These are phyloP conservation scores for Penicillium sp. DNA, from an alignment of 2,329 filamentous ascomycete species.

Conservation along the genomic window DNA sequence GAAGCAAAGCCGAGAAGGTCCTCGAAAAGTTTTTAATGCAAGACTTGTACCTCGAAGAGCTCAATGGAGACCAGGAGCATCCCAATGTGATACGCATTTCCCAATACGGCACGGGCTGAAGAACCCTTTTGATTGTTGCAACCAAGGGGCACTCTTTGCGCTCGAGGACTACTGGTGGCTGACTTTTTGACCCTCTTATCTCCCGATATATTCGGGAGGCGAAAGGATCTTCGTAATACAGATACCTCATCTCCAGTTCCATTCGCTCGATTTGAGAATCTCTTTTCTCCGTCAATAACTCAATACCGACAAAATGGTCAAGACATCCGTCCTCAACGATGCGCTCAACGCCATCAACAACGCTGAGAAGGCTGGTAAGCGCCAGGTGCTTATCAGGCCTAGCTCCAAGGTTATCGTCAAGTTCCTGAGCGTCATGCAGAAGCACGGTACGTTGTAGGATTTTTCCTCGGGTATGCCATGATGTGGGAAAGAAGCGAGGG, in stretches of 20 bases:
- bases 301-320: slow-evolving; percentile 86
- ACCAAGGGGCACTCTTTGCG: slow-evolving; percentile 68
- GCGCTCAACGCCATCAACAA: slow-evolving; percentile 99
- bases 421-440: slow-evolving; percentile 99
- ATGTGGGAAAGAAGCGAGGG: background rate
- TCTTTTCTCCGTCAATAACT: slow-evolving; percentile 34
- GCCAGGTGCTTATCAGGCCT: slow-evolving; percentile 97
- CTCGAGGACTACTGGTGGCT: slow-evolving; percentile 69
- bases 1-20: slow-evolving; percentile 12
- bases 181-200: slow-evolving; percentile 46
- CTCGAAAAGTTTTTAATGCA: slow-evolving; percentile 5
- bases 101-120: slow-evolving; percentile 64
- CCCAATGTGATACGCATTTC: slow-evolving; percentile 50
- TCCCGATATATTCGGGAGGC: background rate
- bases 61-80: slow-evolving; percentile 6
- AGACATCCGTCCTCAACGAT: slow-evolving; percentile 99
- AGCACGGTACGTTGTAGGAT: slow-evolving; percentile 77
- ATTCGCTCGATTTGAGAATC: slow-evolving; percentile 57
- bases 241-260: slow-evolving; percentile 44
- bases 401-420: slow-evolving; percentile 99
- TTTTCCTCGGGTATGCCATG: slow-evolving; percentile 13
- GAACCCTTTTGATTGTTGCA: slow-evolving; percentile 61
- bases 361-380: slow-evolving; percentile 99
- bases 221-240: slow-evolving; percentile 22
- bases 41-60: slow-evolving; percentile 10